Base-by-base conservation (phyloP, 2,329 filamentous ascomycete species). In the Penicillium verrucosum region DNA sequence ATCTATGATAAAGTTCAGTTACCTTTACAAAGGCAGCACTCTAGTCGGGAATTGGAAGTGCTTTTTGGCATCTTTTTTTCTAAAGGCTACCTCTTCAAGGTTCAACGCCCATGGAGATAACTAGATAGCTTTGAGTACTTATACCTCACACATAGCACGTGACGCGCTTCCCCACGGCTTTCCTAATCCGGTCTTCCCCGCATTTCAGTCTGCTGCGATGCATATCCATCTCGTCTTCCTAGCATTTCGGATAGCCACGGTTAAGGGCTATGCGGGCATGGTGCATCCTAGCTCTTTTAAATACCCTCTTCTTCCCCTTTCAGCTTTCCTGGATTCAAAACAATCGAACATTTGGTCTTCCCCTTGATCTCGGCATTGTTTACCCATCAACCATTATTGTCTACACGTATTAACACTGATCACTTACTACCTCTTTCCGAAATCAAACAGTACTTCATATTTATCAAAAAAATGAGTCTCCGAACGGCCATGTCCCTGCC, bases 181-280 rank as follows among this genome's bases (percentile, higher is more conserved):
- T 47, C 54, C 41, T 11, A 46, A 36, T 50, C 27, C 49, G 30
- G 50, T 14, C 32, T 54, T 50, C 60, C 55, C 60, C 56, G 60
- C 55, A 62, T 37, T 45, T 43, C 18, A 36, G 27, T 12, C 12
- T 23, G 14, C 18, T 32, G 29, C 16, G 36, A 27, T 37, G 25
- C 37, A 32, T 32, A 30, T n/a, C 10, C 25, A 30, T 25, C 14
- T 14, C 21, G 21, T 21, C 25, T 9, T 36, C 23, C 25, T 40
- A 29, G 42, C 12, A 42, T 25, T 47, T 59, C 62, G 62, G 62
- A 57, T 54, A 64, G 47, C 57, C 54, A 43, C 62, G 62, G 62
- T 55, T 41, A 37, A 55, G 18, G 12, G 23, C n/a, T 57, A 18
- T 37, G 43, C 27, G 30, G 42, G 10, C 12, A 42, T 48, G 10